Conservation (phyloP, 371 early-diverging fungal genomes). For the Lichtheimia ornata region DNA sequence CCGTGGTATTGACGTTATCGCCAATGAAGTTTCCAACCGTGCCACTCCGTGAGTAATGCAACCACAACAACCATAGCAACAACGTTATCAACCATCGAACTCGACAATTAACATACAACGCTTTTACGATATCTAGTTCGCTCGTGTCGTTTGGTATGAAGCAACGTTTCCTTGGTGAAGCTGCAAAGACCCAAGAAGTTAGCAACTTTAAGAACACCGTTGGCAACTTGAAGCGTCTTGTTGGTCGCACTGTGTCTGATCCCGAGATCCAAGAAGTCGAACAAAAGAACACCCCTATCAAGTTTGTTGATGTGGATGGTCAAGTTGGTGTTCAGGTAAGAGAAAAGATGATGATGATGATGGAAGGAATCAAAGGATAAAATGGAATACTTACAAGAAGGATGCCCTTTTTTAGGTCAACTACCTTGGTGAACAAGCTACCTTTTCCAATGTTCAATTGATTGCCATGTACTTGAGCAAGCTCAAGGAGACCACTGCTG, state of each 20-base stretch:
- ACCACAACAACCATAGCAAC: neutral
- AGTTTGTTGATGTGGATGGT: slow-evolving; percentile 81
- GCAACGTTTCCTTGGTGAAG: slow-evolving; percentile 94
- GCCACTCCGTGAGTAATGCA: slow-evolving; percentile 84
- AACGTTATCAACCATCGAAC: neutral
- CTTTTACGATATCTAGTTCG: slow-evolving; percentile 47
- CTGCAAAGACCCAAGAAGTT: slow-evolving; percentile 93
- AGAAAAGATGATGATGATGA: neutral
- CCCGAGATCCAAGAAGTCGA: slow-evolving; percentile 86
- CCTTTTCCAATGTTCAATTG: slow-evolving; percentile 89
- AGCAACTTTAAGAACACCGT: slow-evolving; percentile 97
- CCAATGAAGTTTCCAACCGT: slow-evolving; percentile 96
- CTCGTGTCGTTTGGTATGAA: slow-evolving; percentile 93
- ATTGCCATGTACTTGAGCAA: slow-evolving; percentile 93
- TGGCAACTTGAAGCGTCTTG: slow-evolving; percentile 91
- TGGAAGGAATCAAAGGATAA: neutral
- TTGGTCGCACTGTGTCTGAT: slow-evolving; percentile 91
- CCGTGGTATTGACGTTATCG: slow-evolving; percentile 96
- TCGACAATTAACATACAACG: neutral
- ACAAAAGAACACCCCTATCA: slow-evolving; percentile 77
- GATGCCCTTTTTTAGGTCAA: slow-evolving; percentile 64
- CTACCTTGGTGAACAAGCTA: slow-evolving; percentile 75
- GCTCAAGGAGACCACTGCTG: slow-evolving; percentile 87
- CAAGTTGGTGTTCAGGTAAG: slow-evolving; percentile 84
- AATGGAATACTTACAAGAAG: neutral